Evolutionary conservation across 2,329 filamentous ascomycete species (phyloP).

Genomic region (Botrytis elliptica): DNA sequence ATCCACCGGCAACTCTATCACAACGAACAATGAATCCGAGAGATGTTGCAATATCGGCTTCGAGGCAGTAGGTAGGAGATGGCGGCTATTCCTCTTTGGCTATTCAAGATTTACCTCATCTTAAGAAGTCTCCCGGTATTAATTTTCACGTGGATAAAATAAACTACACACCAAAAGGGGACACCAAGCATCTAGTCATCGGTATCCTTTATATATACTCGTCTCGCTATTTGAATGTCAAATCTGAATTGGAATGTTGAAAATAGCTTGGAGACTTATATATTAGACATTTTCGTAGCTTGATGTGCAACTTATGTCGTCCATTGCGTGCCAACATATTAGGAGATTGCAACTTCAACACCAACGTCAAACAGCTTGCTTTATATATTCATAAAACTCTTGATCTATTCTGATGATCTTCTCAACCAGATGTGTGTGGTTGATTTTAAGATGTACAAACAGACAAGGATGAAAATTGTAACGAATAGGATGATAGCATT

Average conservation of each 20-base stretch:
- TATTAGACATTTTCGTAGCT: background rate
- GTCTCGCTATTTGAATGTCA: background rate
- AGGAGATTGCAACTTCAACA: background rate
- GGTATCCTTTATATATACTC: background rate
- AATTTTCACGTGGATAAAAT: background rate
- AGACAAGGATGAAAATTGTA: background rate
- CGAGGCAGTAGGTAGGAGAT: background rate
- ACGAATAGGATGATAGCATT: conserved; percentile 1
- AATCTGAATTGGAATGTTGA: background rate
- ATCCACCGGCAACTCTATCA: background rate
- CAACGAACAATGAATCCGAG: background rate
- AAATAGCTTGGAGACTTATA: background rate
- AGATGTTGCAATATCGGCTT: background rate
- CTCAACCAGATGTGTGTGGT: background rate
- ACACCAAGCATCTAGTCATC: background rate
- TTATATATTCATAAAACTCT: too few species aligned
- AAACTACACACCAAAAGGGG: background rate
- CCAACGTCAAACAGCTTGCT: background rate
- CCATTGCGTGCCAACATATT: background rate
- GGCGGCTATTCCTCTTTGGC: background rate
- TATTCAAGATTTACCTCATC: background rate
- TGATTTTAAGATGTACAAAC: background rate
- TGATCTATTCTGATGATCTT: background rate
- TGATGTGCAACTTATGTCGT: background rate
- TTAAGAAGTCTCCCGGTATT: background rate